Percentiles rank a stretch among this genome's conserved stretches.
phyloP scores from a whole-genome alignment of 192 early-diverging fungal genomes.

The Gonapodya sp. region DNA sequence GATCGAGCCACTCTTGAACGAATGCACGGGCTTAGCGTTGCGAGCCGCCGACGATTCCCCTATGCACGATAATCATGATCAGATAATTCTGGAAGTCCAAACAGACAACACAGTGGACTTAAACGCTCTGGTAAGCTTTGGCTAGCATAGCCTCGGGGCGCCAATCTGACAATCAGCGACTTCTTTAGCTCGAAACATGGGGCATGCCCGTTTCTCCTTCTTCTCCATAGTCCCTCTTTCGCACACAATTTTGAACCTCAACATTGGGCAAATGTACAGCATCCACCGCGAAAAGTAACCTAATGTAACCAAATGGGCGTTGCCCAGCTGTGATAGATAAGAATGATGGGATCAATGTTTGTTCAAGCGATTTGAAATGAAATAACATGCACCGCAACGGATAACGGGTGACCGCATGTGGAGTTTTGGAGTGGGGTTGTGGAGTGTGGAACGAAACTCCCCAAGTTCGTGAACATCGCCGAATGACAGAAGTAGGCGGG shows the following conservation, averaged over 20 bases:
- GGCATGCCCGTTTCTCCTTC: background rate
- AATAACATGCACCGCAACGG: too few species aligned
- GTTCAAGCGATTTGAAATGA: too few species aligned
- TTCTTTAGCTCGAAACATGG: background rate
- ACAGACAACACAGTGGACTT: background rate
- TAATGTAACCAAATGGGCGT: too few species aligned
- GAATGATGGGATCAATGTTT: too few species aligned
- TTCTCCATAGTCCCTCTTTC: too few species aligned
- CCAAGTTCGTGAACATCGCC: background rate
- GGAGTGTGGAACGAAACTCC: too few species aligned
- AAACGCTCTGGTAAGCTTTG: background rate
- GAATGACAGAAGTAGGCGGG: background rate
- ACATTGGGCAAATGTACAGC: too few species aligned
- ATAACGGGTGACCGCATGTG: too few species aligned
- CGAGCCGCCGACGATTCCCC: background rate
- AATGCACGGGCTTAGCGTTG: background rate
- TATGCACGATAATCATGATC: background rate
- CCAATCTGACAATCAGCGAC: background rate
- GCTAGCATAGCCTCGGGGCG: background rate
- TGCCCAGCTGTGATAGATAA: too few species aligned
- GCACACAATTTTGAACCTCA: too few species aligned
- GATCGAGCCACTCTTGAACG: background rate
- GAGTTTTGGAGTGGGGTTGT: too few species aligned
- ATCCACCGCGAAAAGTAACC: too few species aligned
- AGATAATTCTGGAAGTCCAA: background rate